These are phyloP conservation scores for Dicorynia guianensis DNA, from an alignment of 306 rosid genomes.

Conservation along the genomic window DNA sequence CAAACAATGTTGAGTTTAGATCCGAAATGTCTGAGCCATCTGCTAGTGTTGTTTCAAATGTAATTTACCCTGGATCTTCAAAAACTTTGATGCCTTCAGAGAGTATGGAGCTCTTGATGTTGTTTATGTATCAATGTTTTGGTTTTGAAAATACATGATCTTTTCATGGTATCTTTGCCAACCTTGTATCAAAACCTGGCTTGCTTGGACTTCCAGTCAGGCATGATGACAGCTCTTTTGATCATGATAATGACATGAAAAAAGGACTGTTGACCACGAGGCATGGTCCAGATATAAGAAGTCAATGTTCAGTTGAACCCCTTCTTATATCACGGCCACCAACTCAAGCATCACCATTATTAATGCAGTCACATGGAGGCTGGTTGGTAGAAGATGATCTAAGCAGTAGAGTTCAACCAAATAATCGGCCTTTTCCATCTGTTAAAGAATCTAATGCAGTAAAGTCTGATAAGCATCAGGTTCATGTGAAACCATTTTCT, in stretches of 20 bases:
- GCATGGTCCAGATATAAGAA: constrained; percentile 65
- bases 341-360: constrained; percentile 55
- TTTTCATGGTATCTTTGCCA: constrained; percentile 41
- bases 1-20: constrained; percentile 59
- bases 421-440: constrained; percentile 56
- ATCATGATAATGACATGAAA: constrained; percentile 73
- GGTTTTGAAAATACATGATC: constrained; percentile 33
- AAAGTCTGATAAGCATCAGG: constrained; percentile 67
- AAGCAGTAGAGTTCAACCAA: constrained; percentile 56
- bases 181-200: constrained; percentile 72
- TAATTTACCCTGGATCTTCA: constrained; percentile 56
- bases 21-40: constrained; percentile 60
- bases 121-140: constrained; percentile 29
- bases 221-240: constrained; percentile 61
- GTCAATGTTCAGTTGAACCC: constrained; percentile 67
- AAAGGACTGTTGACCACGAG: constrained; percentile 72
- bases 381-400: constrained; percentile 74
- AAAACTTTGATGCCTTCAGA: constrained; percentile 67
- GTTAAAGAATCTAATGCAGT: constrained; percentile 58
- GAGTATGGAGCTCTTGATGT: constrained; percentile 59
- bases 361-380: constrained; percentile 64
- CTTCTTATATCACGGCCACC: constrained; percentile 68
- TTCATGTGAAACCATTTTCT: constrained; percentile 58
- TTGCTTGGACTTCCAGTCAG: constrained; percentile 85
- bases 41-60: constrained; percentile 50